phyloP scores from a whole-genome alignment of 2,329 filamentous ascomycete species.

The Clonostachys rosea region DNA sequence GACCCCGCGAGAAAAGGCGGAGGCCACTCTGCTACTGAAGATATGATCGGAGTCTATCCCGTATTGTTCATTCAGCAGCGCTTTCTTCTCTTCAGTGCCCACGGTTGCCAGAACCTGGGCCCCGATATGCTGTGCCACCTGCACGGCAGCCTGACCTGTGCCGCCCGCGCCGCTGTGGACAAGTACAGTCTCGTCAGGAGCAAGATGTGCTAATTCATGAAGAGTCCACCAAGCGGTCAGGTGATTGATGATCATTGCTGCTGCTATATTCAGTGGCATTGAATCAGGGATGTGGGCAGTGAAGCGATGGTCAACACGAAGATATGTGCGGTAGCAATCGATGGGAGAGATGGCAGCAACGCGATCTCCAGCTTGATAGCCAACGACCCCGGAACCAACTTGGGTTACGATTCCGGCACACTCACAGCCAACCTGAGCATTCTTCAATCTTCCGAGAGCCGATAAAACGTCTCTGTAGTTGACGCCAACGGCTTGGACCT shows the following conservation, averaged over 20 bases:
- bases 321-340: conserved; percentile 18
- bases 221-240: conserved; percentile 1
- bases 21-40: conserved; percentile 11
- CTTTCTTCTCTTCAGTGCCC: conserved; percentile 13
- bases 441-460: conserved; percentile 13
- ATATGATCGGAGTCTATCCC: conserved; percentile 16
- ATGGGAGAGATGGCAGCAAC: conserved; percentile 15
- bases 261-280: conserved; percentile 15
- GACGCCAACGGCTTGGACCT: conserved; percentile 11
- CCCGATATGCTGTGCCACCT: conserved; percentile 7
- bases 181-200: conserved; percentile 18
- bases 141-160: conserved; percentile 15
- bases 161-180: conserved; percentile 18
- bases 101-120: conserved; percentile 18
- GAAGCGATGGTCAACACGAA: background rate
- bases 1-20: conserved; percentile 17
- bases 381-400: conserved; percentile 8
- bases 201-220: conserved; percentile 12
- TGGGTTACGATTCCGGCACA: conserved; percentile 15
- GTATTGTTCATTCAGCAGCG: conserved; percentile 12
- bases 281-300: conserved; percentile 6
- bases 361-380: conserved; percentile 7
- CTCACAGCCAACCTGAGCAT: conserved; percentile 8
- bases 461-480: conserved; percentile 15
- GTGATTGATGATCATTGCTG: conserved; percentile 2